Percentiles rank a stretch among this genome's conserved stretches.
Evolutionary conservation across 2,329 filamentous ascomycete genomes (phyloP).

Genomic region (Pestalotiopsis fici): DNA sequence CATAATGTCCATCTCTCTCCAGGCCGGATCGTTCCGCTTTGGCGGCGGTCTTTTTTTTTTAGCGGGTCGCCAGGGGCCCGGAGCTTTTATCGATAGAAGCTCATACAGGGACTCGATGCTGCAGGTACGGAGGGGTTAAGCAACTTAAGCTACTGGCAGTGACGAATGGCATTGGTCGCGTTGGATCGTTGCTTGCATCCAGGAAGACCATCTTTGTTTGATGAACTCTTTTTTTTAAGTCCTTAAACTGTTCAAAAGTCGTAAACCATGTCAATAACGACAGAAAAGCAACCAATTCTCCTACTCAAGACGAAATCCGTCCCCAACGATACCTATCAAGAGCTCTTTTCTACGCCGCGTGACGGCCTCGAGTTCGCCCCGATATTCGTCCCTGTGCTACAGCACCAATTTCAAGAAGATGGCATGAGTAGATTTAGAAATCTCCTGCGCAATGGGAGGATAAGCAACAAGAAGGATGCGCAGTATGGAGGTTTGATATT

Average conservation of each 20-base stretch:
- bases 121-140: constrained; percentile 4
- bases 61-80: not conserved
- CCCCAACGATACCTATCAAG: constrained; percentile 72
- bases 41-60: not conserved
- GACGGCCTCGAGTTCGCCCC: constrained; percentile 55
- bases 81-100: constrained; percentile 29
- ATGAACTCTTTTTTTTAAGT: not conserved
- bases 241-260: no score
- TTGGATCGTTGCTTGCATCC: not conserved
- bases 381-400: constrained; percentile 74
- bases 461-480: constrained; percentile 37
- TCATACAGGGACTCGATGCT: not conserved
- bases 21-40: not conserved
- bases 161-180: not conserved
- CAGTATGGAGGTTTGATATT: constrained; percentile 79
- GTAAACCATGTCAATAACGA: constrained; percentile 11
- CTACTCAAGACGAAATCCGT: constrained; percentile 77
- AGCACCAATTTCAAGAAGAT: constrained; percentile 66
- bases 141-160: not conserved
- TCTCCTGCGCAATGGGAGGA: constrained; percentile 45
- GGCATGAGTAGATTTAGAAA: constrained; percentile 55
- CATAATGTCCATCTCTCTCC: no score
- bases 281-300: constrained; percentile 55
- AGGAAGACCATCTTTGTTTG: not conserved
- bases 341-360: constrained; percentile 56